Evolutionary conservation across 225 moss, liverwort and hornwort genomes (phyloP), one percentile per base, ranked within the genome.

Genomic region (Rhytidiadelphus loreus): DNA sequence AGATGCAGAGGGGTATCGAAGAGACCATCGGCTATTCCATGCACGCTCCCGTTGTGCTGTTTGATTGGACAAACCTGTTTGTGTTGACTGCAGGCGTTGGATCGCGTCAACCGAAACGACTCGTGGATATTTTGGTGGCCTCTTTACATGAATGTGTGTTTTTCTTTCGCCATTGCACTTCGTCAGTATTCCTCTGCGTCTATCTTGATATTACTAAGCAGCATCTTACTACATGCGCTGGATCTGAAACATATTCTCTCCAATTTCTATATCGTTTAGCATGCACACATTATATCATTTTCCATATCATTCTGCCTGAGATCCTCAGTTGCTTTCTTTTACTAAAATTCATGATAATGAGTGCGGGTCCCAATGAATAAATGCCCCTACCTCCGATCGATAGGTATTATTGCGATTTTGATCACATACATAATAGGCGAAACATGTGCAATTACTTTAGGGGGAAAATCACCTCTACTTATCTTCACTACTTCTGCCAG

Each of bases 121-220:
- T 92, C 95, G 11, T 90, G 95, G 92, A 90, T 98, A 28, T 98
- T 98, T 94, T 98, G 98, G 98, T 95, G 93, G 89, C 94, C 94
- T 55, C 92, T 97, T 39, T 97, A 98, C 87, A 91, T 92, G 29
- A 93, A 95, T 85, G 97, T 98, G 82, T 68, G 91, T 85, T 60
- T 56, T 77, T 41, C 77, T 46, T 83, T 61, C 55, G 41, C 59
- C 83, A 50, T 84, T 62, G 21, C 50, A 25, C 59, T 37, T 25
- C 37, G 16, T 74, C 55, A 50, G 43, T 65, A 63, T 83, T 83
- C 35, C 52, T 83, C 32, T 61, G 53, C 76, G 41, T 61, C 55
- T 89, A 35, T 33, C 46, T 69, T 80, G 61, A 29, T 32, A n/a
- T 68, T 65, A 60, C 50, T 71, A 48, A 62, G 87, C 55, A 37